Conservation (phyloP, 768 basidiomycete genomes). For the Lyophyllum decastes region DNA sequence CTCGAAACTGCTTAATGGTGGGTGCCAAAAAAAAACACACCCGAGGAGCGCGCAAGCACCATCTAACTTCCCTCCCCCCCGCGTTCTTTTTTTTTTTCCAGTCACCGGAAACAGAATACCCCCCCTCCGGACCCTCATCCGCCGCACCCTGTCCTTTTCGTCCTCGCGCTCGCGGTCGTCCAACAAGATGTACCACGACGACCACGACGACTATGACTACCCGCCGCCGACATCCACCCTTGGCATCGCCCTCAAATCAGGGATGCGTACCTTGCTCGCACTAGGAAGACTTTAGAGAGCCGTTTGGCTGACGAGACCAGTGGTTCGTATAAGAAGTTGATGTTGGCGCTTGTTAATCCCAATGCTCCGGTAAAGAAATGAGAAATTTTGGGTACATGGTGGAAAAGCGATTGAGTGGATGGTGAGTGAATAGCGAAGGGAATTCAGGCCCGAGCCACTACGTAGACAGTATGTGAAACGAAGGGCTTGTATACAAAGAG, state of each 20-base stretch:
- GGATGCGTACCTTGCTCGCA: conserved; percentile 43
- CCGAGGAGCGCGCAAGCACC: no score
- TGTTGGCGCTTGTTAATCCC: conserved; percentile 29
- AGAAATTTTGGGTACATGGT: no score
- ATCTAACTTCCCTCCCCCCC: no score
- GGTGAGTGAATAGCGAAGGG: no score
- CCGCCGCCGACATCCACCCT: conserved; percentile 7
- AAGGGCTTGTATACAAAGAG: no score
- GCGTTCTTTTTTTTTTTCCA: no score
- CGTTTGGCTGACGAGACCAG: conserved; percentile 55
- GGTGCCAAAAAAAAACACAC: no score
- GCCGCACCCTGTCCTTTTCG: conserved; percentile 38
- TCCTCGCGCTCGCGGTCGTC: neutral
- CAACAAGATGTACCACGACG: no score
- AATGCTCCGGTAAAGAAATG: neutral
- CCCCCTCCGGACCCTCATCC: conserved; percentile 48
- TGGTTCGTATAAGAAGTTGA: conserved; percentile 46
- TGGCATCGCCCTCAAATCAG: conserved; percentile 50
- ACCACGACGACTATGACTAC: no score
- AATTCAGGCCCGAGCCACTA: no score
- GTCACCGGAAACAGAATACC: conserved; percentile 66
- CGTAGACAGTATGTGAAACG: no score
- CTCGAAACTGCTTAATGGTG: conserved; percentile 63
- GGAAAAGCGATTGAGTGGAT: no score
- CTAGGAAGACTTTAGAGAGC: conserved; percentile 40